Conservation (phyloP, 2,329 filamentous ascomycete species). For the Pyrenophora tritici-repentis region DNA sequence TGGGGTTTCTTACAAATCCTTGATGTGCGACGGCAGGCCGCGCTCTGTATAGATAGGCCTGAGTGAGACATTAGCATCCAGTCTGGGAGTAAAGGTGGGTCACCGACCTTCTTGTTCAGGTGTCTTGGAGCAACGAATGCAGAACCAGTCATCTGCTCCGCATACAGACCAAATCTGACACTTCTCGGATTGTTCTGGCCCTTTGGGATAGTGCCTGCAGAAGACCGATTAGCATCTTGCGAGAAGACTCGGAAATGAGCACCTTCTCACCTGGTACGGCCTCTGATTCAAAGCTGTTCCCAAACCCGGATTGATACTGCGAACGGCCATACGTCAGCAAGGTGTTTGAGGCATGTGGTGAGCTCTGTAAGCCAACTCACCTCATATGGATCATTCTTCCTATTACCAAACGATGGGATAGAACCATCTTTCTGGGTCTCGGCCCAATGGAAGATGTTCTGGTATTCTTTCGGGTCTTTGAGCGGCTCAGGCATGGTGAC, state of each 20-base stretch:
- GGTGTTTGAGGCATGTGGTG: neutral
- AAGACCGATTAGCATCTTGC: conserved; percentile 19
- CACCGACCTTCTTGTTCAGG: conserved; percentile 39
- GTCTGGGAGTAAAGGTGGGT: neutral
- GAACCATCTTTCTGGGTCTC: conserved; percentile 63
- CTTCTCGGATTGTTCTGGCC: conserved; percentile 51
- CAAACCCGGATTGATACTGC: conserved; percentile 62
- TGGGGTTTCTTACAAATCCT: conserved; percentile 40
- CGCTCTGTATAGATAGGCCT: conserved; percentile 42
- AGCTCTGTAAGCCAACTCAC: conserved; percentile 34
- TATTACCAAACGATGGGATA: conserved; percentile 59
- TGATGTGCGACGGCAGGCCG: conserved; percentile 47
- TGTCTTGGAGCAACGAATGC: conserved; percentile 45
- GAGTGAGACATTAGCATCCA: conserved; percentile 8
- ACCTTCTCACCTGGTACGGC: conserved; percentile 47
- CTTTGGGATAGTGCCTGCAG: conserved; percentile 50
- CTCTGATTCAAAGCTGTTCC: conserved; percentile 57
- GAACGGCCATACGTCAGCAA: conserved; percentile 11
- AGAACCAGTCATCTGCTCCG: conserved; percentile 46
- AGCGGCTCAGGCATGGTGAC: conserved; percentile 31
- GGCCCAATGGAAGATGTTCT: conserved; percentile 56
- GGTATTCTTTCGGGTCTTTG: conserved; percentile 46
- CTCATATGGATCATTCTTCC: conserved; percentile 61
- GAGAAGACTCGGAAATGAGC: neutral
- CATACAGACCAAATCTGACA: conserved; percentile 46